Evolutionary conservation across 1,284 basidiomycete species (phyloP).

Genomic region (Marasmius fiardii): DNA sequence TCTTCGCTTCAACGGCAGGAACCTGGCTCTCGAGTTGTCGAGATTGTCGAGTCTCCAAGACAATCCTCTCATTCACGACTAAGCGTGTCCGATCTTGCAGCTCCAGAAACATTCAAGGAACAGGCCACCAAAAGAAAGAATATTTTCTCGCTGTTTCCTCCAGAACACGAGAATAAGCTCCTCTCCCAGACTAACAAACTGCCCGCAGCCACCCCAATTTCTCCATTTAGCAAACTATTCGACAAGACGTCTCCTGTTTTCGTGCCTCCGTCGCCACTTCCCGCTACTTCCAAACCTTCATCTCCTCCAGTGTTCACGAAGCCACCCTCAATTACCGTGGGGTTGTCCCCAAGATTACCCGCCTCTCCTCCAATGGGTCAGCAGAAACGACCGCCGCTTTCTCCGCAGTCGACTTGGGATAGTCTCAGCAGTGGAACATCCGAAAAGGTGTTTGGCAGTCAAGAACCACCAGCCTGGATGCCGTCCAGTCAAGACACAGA

Average conservation of each 20-base stretch:
- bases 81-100: conserved; percentile 52
- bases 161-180: neutral
- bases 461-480: conserved; percentile 48
- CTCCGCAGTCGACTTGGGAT: conserved; percentile 51
- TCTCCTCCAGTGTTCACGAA: conserved; percentile 35
- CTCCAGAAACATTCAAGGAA: conserved; percentile 18
- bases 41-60: too few relatives aligned
- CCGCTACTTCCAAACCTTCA: conserved; percentile 20
- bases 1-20: too few relatives aligned
- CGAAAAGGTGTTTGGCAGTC: conserved; percentile 47
- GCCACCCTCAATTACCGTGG: conserved; percentile 42
- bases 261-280: conserved; percentile 33
- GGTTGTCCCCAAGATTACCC: conserved; percentile 33
- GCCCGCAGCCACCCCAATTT: conserved; percentile 38
- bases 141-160: conserved; percentile 8
- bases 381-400: conserved; percentile 31
- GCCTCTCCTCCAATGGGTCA: conserved; percentile 24
- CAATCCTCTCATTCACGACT: conserved; percentile 31
- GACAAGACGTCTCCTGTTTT: conserved; percentile 59
- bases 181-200: conserved; percentile 45
- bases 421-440: conserved; percentile 36
- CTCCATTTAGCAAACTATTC: conserved; percentile 47
- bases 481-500: conserved; percentile 59
- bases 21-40: too few relatives aligned
- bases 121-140: neutral